A percentile compares a stretch with the other conserved stretches of the same genome.
phyloP scores from a whole-genome alignment of 2,329 filamentous ascomycete genomes.

The Colletotrichum sansevieriae region DNA sequence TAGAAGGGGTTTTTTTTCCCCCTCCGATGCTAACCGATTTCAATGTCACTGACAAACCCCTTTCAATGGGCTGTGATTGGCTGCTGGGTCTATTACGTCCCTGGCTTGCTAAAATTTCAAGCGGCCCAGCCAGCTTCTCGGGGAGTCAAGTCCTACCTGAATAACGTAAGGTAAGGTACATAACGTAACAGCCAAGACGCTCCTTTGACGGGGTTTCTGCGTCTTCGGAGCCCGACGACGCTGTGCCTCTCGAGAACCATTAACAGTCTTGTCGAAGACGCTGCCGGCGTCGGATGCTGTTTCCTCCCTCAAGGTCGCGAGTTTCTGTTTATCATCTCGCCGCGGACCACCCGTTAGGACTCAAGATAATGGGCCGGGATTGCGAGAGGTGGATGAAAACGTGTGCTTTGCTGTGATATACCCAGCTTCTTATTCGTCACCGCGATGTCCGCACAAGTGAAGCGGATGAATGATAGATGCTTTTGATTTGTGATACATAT shows the following conservation, averaged over 20 bases:
- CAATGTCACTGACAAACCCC: slow-evolving; percentile 31
- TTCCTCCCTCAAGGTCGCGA: neutral
- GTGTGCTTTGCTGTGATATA: neutral
- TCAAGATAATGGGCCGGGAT: neutral
- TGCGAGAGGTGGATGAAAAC: neutral
- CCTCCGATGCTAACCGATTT: slow-evolving; percentile 13
- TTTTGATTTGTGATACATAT: slow-evolving; percentile 28
- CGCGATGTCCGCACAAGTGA: neutral
- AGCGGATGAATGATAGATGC: slow-evolving; percentile 12
- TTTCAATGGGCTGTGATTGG: slow-evolving; percentile 28
- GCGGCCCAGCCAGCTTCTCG: no score
- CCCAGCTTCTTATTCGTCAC: slow-evolving; percentile 15
- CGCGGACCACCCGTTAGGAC: neutral
- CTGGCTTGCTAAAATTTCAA: no score
- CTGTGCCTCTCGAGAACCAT: neutral
- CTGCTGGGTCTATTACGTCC: neutral
- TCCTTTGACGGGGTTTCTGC: slow-evolving; percentile 11
- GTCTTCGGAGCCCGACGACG: slow-evolving; percentile 27
- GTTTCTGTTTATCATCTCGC: slow-evolving; percentile 27
- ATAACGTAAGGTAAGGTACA: no score
- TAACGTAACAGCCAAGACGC: no score
- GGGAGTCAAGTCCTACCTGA: no score
- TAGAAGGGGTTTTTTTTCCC: no score
- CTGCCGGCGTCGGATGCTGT: slow-evolving; percentile 31
- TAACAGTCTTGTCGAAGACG: slow-evolving; percentile 6